Conservation (phyloP, 768 basidiomycete species). For the Rhizopogon vesiculosus region DNA sequence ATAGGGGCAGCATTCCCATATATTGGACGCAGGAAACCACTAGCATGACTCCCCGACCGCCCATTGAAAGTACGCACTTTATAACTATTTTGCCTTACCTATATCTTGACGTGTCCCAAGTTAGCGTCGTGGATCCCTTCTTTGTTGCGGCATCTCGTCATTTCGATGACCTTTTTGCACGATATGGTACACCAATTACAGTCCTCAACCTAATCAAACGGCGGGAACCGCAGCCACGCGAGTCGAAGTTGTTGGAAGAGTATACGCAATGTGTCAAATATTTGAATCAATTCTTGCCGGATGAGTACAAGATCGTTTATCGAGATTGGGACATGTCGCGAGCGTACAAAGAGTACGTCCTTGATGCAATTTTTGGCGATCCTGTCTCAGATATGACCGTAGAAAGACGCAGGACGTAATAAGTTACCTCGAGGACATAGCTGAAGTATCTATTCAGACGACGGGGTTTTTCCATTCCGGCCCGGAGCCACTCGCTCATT, state of each 20-base stretch:
- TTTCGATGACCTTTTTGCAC: conserved; percentile 84
- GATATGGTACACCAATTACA: conserved; percentile 87
- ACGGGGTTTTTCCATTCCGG: conserved; percentile 97
- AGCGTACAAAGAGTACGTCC: conserved; percentile 84
- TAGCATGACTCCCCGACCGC: conserved; percentile 88
- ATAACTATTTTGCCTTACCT: neutral
- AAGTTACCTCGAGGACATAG: conserved; percentile 89
- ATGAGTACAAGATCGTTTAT: conserved; percentile 82
- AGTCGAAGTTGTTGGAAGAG: conserved; percentile 85
- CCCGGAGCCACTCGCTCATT: conserved; percentile 76
- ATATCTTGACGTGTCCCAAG: conserved; percentile 33
- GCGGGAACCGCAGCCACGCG: conserved; percentile 71
- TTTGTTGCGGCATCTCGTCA: conserved; percentile 90
- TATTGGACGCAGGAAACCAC: conserved; percentile 96
- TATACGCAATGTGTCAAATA: conserved; percentile 91
- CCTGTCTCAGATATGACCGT: neutral
- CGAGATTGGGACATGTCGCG: conserved; percentile 96
- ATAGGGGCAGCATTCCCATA: conserved; percentile 92
- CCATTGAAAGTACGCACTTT: conserved; percentile 79
- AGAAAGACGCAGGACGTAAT: conserved; percentile 97
- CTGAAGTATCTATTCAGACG: conserved; percentile 86
- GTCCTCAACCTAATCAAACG: conserved; percentile 95
- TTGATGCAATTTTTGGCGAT: conserved; percentile 4
- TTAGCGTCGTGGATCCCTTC: conserved; percentile 92
- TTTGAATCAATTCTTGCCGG: conserved; percentile 92